phyloP scores from a whole-genome alignment of 345 rosid species.

The Salix dunnii region DNA sequence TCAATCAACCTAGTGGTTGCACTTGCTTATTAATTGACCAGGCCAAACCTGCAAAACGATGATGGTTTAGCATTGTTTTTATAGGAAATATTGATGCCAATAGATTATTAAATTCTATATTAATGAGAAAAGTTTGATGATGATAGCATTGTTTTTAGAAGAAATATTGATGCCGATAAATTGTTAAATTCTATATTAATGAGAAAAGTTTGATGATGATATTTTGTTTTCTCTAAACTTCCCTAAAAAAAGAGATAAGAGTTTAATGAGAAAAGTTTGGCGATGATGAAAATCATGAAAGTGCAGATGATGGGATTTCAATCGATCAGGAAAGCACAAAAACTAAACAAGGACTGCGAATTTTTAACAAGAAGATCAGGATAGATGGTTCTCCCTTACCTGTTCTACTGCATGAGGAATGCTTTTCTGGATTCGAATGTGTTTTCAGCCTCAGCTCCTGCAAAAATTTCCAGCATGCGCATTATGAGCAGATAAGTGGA shows the following conservation, averaged over 20 bases:
- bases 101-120: no score
- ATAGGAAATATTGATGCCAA: no score
- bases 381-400: slow-evolving; percentile 43
- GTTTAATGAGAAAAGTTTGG: no score
- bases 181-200: rapidly evolving
- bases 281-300: not conserved
- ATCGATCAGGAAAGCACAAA: not conserved
- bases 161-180: rapidly evolving
- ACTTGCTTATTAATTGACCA: no score
- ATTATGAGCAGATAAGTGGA: slow-evolving; percentile 10
- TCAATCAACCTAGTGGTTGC: no score
- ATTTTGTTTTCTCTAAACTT: no score
- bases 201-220: no score
- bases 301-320: not conserved
- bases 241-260: no score
- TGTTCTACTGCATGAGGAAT: slow-evolving; percentile 70
- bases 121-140: no score
- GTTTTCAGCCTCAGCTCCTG: slow-evolving; percentile 79
- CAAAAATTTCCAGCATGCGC: slow-evolving; percentile 15
- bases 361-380: not conserved
- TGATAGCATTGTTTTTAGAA: no score
- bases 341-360: not conserved
- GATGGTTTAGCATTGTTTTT: no score
- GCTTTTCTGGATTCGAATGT: slow-evolving; percentile 63
- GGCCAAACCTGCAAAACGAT: no score